Evolutionary conservation across 768 basidiomycete genomes (phyloP), one percentile per base, ranked within the genome.

Genomic region (Tylopilus intermedius): DNA sequence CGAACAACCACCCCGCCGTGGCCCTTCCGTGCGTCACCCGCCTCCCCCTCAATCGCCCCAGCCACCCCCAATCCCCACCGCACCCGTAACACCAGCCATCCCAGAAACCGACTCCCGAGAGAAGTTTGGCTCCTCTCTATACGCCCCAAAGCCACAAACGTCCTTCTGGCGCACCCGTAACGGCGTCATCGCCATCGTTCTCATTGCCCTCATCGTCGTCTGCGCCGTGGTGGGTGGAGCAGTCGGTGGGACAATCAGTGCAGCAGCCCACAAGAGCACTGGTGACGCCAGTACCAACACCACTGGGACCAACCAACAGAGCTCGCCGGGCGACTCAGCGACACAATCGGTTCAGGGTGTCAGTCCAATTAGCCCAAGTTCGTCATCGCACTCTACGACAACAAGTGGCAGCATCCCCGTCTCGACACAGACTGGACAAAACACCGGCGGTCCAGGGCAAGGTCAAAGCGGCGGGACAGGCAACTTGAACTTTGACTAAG

Each of bases 151-250:
- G 30, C 15, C 58, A 8, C 44, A 27, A 15, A 32, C 46, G 14
- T 73, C 79, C 5, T 84, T 80, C 65, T 83, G 77, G 72, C 73
- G 76, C 47, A 78, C 68, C 22, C 74, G 60, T 29, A 76, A 71
- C 15, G 79, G 79, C 8, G 67, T 74, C 7, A 63, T 79, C 37
- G 59, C 66, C 49, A 61, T 79, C 15, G 53, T 65, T 50, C 39
- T 80, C 47, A 58, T 68, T 14, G 64, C 59, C 2, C 27, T 82
- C 39, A 59, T 80, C 27, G 54, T 81, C 47, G 49, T 84, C 40
- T 82, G 68, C 1, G 82, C 75, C 1, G 69, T 78, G 2, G 74
- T 84, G 8, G 83, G 81, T 1, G 83, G 81, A 21, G 81, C 74
- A 0, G 82, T 83, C 1, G 83, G 80, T 21, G 82, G 76, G 10